Conservation (phyloP, 2,329 filamentous ascomycete genomes). For the Ophiosphaerella herpotricha region DNA sequence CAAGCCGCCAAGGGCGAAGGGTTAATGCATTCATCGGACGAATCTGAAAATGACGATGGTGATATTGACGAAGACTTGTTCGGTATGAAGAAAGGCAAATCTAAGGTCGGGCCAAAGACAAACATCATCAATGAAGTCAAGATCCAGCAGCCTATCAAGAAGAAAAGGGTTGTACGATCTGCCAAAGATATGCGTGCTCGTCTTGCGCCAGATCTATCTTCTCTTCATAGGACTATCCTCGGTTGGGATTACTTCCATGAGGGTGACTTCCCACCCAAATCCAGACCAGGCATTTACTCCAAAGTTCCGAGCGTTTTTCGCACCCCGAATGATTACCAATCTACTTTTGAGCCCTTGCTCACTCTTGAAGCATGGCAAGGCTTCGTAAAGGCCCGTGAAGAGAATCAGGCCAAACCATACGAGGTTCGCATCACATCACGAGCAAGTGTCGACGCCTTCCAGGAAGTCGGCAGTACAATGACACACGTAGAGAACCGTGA, state of each 20-base stretch:
- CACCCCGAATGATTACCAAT: conserved; percentile 78
- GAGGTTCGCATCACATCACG: conserved; percentile 87
- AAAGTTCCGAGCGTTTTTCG: conserved; percentile 78
- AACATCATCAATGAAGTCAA: conserved; percentile 46
- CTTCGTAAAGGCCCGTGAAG: conserved; percentile 87
- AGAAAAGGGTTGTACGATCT: conserved; percentile 77
- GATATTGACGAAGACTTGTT: conserved; percentile 71
- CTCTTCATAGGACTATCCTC: conserved; percentile 82
- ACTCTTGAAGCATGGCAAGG: conserved; percentile 95
- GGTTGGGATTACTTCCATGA: conserved; percentile 94
- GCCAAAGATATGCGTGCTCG: conserved; percentile 93
- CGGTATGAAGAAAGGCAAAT: conserved; percentile 58
- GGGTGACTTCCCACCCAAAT: conserved; percentile 80
- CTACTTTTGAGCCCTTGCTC: conserved; percentile 87
- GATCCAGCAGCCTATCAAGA: conserved; percentile 74
- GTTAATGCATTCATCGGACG: conserved; percentile 85
- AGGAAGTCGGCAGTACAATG: conserved; percentile 88
- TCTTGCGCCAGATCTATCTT: conserved; percentile 84
- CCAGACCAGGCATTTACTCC: conserved; percentile 70
- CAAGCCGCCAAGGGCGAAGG: conserved; percentile 75
- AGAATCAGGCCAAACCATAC: conserved; percentile 78
- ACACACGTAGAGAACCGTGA: conserved; percentile 72
- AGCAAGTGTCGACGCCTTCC: conserved; percentile 87
- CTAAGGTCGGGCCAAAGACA: conserved; percentile 44
- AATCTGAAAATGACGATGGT: conserved; percentile 62